Conservation (phyloP, 345 rosid species). For the Camelina neglecta region DNA sequence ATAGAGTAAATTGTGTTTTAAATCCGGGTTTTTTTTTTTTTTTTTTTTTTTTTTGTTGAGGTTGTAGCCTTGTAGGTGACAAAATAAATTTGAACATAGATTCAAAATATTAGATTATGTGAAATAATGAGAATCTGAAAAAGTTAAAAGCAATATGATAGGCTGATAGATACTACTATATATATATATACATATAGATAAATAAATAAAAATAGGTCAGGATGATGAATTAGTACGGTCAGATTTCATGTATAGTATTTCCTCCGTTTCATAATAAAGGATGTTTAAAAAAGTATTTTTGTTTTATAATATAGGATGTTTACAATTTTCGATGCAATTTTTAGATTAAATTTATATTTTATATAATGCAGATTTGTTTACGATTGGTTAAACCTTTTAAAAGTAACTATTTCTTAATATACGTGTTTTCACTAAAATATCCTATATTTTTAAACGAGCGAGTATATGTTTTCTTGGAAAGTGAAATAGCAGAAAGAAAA, state of each 20-base stretch:
- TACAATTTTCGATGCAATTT: too few species aligned
- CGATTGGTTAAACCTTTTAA: too few species aligned
- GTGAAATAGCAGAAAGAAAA: conserved; percentile 42
- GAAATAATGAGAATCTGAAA: conserved; percentile 6
- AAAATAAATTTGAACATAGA: neutral
- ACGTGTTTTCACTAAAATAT: too few species aligned
- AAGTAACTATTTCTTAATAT: too few species aligned
- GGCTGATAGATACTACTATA: neutral
- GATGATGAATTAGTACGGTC: conserved; percentile 28
- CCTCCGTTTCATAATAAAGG: too few species aligned
- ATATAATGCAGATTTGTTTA: too few species aligned
- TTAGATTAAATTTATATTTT: too few species aligned
- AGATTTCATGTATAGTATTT: neutral
- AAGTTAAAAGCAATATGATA: neutral
- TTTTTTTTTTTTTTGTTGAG: neutral
- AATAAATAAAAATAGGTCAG: conserved; percentile 5
- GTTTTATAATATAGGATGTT: too few species aligned
- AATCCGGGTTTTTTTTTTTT: neutral
- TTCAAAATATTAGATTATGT: neutral
- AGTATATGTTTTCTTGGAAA: conserved; percentile 41
- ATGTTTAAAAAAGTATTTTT: too few species aligned
- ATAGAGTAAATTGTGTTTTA: neutral
- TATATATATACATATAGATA: neutral
- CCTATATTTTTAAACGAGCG: too few species aligned
- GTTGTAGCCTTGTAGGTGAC: neutral